Evolutionary conservation across 129 eudicot genomes (phyloP), one percentile per base, ranked within the genome.

Genomic region (Glebionis coronaria): DNA sequence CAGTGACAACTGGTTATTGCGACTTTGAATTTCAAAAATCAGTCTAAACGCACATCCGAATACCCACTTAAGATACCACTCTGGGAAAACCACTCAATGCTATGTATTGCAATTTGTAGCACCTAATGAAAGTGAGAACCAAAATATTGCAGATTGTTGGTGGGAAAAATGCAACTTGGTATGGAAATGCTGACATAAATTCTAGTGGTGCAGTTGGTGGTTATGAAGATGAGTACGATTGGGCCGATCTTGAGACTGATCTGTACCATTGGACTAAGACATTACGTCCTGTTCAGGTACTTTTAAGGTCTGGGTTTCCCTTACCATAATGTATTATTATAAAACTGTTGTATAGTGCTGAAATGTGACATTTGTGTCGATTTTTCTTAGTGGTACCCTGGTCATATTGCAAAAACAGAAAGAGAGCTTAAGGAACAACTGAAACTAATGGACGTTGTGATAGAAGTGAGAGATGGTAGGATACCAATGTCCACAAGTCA

Each of bases 401-500:
- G 98, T 21, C 98, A 93, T 82, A 93, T 93, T 76, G 98, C 83
- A 25, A 93, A 93, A 84, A 88, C 98, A 19, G 98, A 93, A 79
- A 93, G 83, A 58, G 96, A 93, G 58, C 98, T 93, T 25, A 88
- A 88, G 79, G 95, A 84, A 67, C 98, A 93, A 69, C 81, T 93
- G 27, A 93, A 88, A 71, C 71, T 93, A 74, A 93, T 93, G 98
- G 98, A 93, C 74, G 98, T 93, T 73, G 98, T 93, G 40, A 88
- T 93, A 76, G 98, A 93, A 82, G 98, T 93, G n/a, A 89, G 98
- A 70, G 98, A 93, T 75, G 98, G 88, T 50, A 93, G 98, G 82
- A 93, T 93, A 72, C 98, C 98, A 21, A 61, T 86, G 84, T 86
- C 96, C 66, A 93, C 98, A 58, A 86, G 84, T 74, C 98, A 93